A percentile compares a stretch with the other conserved stretches of the same genome.
These are phyloP conservation scores for Ophiostoma fasciatum DNA, from an alignment of 2,329 filamentous ascomycete genomes.

Conservation along the genomic window DNA sequence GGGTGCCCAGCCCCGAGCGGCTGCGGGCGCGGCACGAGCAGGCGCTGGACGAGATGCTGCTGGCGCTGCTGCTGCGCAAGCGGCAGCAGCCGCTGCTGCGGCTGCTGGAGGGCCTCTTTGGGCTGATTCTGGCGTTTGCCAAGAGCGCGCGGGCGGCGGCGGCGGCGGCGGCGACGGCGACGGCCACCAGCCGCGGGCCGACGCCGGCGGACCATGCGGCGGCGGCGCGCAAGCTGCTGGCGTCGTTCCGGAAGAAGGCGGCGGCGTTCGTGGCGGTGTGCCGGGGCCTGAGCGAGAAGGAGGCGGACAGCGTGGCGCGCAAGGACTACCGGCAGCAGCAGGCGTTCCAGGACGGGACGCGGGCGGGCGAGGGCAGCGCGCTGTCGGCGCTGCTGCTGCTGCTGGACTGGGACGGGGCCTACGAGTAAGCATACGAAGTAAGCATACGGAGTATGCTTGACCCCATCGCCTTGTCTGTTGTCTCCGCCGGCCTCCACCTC, in stretches of 20 bases:
- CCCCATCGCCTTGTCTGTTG: no score
- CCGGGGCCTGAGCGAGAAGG: constrained; percentile 51
- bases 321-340: constrained; percentile 12
- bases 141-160: constrained; percentile 28
- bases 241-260: constrained; percentile 54
- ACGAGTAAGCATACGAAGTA: no score
- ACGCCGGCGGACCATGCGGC: constrained; percentile 10
- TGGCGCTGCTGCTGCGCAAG: constrained; percentile 57
- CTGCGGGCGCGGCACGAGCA: constrained; percentile 57
- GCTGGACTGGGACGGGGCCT: constrained; percentile 17
- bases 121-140: constrained; percentile 57
- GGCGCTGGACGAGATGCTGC: constrained; percentile 61
- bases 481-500: no score
- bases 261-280: constrained; percentile 62
- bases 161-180: constrained; percentile 4
- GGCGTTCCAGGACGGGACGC: constrained; percentile 6
- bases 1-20: constrained; percentile 41
- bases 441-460: no score
- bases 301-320: constrained; percentile 23
- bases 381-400: constrained; percentile 15
- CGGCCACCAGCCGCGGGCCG: constrained; percentile 17
- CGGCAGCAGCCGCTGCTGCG: constrained; percentile 58
- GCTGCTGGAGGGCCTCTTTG: constrained; percentile 64
- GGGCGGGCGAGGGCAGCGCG: constrained; percentile 10
- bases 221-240: constrained; percentile 36